phyloP scores from a whole-genome alignment of 2,329 filamentous ascomycete species.

The Phyllosticta citrichinensis region DNA sequence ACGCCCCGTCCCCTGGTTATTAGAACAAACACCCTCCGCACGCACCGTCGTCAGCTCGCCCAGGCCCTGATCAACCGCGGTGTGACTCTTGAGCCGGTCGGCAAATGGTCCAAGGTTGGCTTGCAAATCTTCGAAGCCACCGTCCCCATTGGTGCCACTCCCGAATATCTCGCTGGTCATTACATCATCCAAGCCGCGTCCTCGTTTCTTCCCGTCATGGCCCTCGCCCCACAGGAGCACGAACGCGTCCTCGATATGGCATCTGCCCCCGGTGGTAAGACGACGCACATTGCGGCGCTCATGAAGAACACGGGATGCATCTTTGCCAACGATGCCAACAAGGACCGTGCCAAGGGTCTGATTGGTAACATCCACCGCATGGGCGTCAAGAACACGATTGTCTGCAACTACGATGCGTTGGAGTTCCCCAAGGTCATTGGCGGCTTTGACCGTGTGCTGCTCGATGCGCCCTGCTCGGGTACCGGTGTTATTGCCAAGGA shows the following conservation, averaged over 20 bases:
- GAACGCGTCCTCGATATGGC: conserved; percentile 93
- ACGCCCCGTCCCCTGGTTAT: conserved; percentile 88
- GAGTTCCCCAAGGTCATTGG: conserved; percentile 93
- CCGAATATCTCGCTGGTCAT: conserved; percentile 92
- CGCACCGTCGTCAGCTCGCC: conserved; percentile 67
- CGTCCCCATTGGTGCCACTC: conserved; percentile 82
- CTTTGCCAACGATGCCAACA: conserved; percentile 94
- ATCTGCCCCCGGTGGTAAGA: conserved; percentile 90
- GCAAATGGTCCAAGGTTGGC: conserved; percentile 97
- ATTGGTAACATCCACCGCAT: conserved; percentile 97
- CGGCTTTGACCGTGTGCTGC: conserved; percentile 86
- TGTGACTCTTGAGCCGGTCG: conserved; percentile 90
- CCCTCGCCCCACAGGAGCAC: conserved; percentile 82
- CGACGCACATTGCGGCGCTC: conserved; percentile 87
- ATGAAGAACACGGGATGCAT: conserved; percentile 97
- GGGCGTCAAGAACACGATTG: conserved; percentile 85
- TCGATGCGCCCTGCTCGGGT: conserved; percentile 91
- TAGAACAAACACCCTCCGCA: conserved; percentile 87
- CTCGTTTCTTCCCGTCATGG: conserved; percentile 96
- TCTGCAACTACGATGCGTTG: conserved; percentile 89
- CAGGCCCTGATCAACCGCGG: conserved; percentile 92
- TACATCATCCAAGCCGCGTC: conserved; percentile 97
- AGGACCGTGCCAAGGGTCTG: conserved; percentile 85
- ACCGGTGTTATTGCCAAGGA: conserved; percentile 98
- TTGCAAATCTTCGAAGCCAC: conserved; percentile 91